These are phyloP conservation scores for Fusarium illudens DNA, from an alignment of 2,329 filamentous ascomycete genomes.

Conservation along the genomic window DNA sequence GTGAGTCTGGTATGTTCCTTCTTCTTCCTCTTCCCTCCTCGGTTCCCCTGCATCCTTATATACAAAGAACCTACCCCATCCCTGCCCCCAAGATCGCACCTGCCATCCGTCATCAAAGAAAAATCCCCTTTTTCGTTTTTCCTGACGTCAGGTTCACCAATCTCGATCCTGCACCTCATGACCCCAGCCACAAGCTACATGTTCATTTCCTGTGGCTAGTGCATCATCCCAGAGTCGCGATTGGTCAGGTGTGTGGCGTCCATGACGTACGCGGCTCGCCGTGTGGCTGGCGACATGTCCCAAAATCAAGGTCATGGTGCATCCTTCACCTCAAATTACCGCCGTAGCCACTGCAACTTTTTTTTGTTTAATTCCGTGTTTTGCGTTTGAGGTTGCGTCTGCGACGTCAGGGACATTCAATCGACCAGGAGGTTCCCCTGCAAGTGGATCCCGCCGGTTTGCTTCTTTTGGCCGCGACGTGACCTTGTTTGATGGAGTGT, in stretches of 20 bases:
- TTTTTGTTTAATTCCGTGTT: not conserved
- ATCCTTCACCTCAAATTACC: conserved; percentile 22
- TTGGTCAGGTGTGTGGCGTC: not conserved
- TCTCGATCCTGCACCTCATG: conserved; percentile 25
- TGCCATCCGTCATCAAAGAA: conserved; percentile 11
- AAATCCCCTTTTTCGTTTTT: not conserved
- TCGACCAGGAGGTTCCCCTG: conserved; percentile 20
- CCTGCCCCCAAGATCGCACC: conserved; percentile 5
- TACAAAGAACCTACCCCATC: conserved; percentile 8
- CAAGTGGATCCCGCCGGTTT: conserved; percentile 22
- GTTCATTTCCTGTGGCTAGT: conserved; percentile 21
- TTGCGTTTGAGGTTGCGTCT: conserved; percentile 26
- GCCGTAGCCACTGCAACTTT: conserved; percentile 10
- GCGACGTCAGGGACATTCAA: conserved; percentile 23
- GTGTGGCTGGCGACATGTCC: conserved; percentile 20
- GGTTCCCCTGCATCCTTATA: conserved; percentile 21
- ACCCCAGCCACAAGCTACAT: conserved; percentile 23
- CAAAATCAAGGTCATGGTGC: conserved; percentile 27
- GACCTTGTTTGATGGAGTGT: not conserved
- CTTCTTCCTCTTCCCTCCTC: not conserved
- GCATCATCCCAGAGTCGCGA: not conserved
- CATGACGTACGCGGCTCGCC: conserved; percentile 18
- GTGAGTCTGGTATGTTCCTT: not conserved
- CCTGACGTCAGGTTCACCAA: conserved; percentile 32
- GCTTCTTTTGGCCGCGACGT: not conserved